Base-by-base conservation (phyloP, 2,329 filamentous ascomycete species). In the Aaosphaeria pasadenensis region DNA sequence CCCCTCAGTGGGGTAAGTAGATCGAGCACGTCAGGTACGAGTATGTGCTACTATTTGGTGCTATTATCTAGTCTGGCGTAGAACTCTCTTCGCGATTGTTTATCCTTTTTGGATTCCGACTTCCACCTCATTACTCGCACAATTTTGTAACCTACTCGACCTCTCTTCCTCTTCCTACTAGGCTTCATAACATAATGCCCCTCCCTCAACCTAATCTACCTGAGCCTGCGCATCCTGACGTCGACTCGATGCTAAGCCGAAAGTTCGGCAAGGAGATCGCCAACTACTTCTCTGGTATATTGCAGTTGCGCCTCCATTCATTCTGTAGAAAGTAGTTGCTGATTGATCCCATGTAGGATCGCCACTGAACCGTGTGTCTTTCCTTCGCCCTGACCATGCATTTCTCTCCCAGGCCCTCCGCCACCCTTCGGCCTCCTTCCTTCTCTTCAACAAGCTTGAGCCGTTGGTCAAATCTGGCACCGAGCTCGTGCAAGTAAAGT, bases 231-330 rank as follows among this genome's bases (percentile, higher is more conserved):
- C 80, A 84, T 67, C 70, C 77, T 48, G 74, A 79, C 53, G 71
- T 80, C 58, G 82, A 85, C 65, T 83, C 82, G 35, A 89, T 90
- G 84, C 77, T 94, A 61, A 83, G 84, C 58, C 78, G 82, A 50
- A 89, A 86, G 65, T 92, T 91, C 71, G 89, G 89, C 70, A 85
- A 82, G 57, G 89, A 92, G 71, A 77, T 89, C 52, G 81, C 86
- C 65, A 94, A 92, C 72, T 94, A 94, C 80, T 94, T 91, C 72
- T 84, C 87, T 43, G 77, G 73, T 74, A 62, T 39, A 5, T 7
- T 35, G 9, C 11, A 6, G 9, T 39, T 24, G 17, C 17, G 17
- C 17, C 17, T 24, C 17, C 17, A 24, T 39, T 11, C 35, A 43
- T 6, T 9, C 6, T 17, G 7, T 11, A 30, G 9, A 9, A 9